Conservation (phyloP, 2,329 filamentous ascomycete species). For the Biscogniauxia mediterranea region DNA sequence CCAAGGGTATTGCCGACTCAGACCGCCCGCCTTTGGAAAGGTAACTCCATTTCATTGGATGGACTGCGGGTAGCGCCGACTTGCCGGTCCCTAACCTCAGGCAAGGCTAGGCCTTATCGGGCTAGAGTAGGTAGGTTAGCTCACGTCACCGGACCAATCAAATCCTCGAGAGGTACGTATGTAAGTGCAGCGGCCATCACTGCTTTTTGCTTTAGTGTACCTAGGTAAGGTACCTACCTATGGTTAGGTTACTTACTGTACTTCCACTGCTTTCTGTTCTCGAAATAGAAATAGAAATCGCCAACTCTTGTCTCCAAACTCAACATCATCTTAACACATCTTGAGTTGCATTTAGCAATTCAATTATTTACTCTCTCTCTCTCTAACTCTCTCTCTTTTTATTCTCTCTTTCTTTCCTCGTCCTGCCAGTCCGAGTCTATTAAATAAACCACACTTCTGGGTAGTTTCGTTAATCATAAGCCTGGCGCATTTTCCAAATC, state of each 20-base stretch:
- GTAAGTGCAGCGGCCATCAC: neutral
- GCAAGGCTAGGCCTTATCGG: neutral
- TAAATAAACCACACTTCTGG: too few relatives aligned
- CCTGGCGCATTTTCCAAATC: conserved; percentile 3
- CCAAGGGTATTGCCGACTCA: too few relatives aligned
- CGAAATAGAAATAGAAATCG: neutral
- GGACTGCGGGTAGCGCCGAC: neutral
- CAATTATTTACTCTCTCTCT: neutral
- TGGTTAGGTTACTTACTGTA: too few relatives aligned
- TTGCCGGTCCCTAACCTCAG: neutral
- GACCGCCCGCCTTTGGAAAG: too few relatives aligned
- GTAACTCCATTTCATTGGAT: too few relatives aligned
- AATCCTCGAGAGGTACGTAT: neutral
- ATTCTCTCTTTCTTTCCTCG: too few relatives aligned
- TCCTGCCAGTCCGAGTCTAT: too few relatives aligned
- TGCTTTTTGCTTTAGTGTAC: too few relatives aligned
- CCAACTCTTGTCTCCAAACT: neutral
- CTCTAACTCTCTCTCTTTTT: conserved; percentile 2
- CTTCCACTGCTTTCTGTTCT: neutral
- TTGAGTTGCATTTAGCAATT: neutral
- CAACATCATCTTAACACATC: neutral
- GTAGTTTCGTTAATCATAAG: neutral
- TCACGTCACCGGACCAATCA: neutral
- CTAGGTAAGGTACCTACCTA: too few relatives aligned
- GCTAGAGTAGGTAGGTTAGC: neutral